Evolutionary conservation across 139 green algal genomes (phyloP), one percentile per base, ranked within the genome.

Genomic region (Picochlorum sp.): DNA sequence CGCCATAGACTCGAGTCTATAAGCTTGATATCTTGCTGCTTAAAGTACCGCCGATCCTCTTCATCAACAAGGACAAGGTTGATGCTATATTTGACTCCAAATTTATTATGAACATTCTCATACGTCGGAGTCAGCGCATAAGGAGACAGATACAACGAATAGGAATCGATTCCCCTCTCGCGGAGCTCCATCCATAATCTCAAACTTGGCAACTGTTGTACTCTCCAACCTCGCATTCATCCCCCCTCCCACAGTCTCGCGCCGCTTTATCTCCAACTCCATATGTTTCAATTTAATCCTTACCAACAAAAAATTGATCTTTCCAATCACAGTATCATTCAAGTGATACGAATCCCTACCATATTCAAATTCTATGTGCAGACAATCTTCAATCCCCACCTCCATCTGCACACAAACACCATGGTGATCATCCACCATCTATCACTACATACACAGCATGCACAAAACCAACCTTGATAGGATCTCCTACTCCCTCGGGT

Each of bases 281-380:
- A 98, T 98, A 83, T 97, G 88, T 77, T 99, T 99, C 34, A 99
- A 83, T 76, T 96, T 95, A 72, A 99, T 98, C 52, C 92, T 82
- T 57, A 98, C 92, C 51, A 98, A 85, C 79, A 98, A 67, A 66
- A 99, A 99, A 80, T 96, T 92, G 67, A 99, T 98, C 60, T 92
- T 92, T 38, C 94, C 94, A 10, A 96, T 79, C 20, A 99, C 87
- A 9, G 90, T 85, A 74, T 98, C 94, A 52, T 83, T 79, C 52
- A 98, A 71, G 61, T 92, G 76, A 75, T 95, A 98, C 55, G 79
- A 78, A 6, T 72, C 79, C 63, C 90, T 92, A 73, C 84, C 74
- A 66, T 99, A 99, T 77, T 98, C 95, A 77, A 99, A 98, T 82
- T 99, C 94, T 32, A 99, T 98, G 81, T 99, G 94, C 61, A 99